Evolutionary conservation across 306 rosid species (phyloP).

Genomic region (Quillaja saponaria): DNA sequence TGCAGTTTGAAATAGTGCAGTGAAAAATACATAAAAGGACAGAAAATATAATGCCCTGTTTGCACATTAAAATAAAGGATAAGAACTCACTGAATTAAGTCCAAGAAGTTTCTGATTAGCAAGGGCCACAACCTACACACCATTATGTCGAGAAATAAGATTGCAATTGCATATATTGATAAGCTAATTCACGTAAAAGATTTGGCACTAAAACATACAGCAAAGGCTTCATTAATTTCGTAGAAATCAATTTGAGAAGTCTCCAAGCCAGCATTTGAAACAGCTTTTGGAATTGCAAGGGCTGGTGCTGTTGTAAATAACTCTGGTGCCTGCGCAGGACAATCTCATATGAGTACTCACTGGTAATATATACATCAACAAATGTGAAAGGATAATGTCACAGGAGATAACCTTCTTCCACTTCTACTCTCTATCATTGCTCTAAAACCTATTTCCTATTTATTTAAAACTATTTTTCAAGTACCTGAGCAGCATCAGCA

Average conservation of each 20-base stretch:
- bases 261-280: constrained; percentile 81
- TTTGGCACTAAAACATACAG: constrained; percentile 53
- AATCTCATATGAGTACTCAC: constrained; percentile 28
- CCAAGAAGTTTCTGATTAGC: constrained; percentile 95
- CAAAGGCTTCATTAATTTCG: constrained; percentile 94
- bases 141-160: constrained; percentile 26
- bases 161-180: constrained; percentile 6
- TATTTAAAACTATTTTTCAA: constrained; percentile 14
- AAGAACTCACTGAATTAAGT: constrained; percentile 65
- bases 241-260: constrained; percentile 77
- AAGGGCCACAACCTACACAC: constrained; percentile 87
- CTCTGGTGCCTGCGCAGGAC: constrained; percentile 78
- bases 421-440: constrained; percentile 21
- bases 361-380: constrained; percentile 12
- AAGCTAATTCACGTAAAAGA: constrained; percentile 20
- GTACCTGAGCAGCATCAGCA: constrained; percentile 98
- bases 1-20: background rate
- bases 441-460: constrained; percentile 16
- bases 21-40: constrained; percentile 17
- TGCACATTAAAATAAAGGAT: background rate
- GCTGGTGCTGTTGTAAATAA: constrained; percentile 96
- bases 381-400: constrained; percentile 9
- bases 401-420: constrained; percentile 8
- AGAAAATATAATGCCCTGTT: background rate
- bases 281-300: constrained; percentile 94